Base-by-base conservation (phyloP, 2,329 filamentous ascomycete species). In the Sclerotinia minor region DNA sequence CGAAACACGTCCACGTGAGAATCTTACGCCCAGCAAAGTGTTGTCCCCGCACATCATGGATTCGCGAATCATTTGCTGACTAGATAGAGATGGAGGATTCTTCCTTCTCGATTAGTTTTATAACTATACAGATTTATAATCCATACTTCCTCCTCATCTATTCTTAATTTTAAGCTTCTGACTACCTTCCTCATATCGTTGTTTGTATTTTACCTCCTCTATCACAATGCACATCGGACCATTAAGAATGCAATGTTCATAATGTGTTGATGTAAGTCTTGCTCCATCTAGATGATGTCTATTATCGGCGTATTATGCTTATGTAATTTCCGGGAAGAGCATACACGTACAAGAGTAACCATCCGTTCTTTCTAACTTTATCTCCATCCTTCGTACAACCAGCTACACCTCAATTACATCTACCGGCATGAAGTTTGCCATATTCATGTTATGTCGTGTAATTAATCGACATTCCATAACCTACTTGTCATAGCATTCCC, bases 161-260 rank as follows among this genome's bases (percentile, higher is more conserved):
- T 61, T 61, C 29, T 50, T 38, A 24, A 24, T 21, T 50, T 50
- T 50, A 50, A 50, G 15, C 29, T 61, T 61, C 59, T 61, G 7
- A 61, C 29, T n/a, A 38, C 59, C 4, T 50, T 50, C 45, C 15
- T 4, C 38, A 4, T 38, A 26, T 50, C 29, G 3, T 50, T 6
- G 35, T 24, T 11, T 38, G 8, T 35, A n/a, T 50, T 21, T 24
- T 41, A 19, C 13, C 44, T 24, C 17, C 58, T 24, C 49, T 21
- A 24, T 61, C 24, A 49, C 29, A 29, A 35, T 61, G 4, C 13
- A 15, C 5, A 49, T 38, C 59, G 50, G 29, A 38, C 21, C 15
- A 38, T 21, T 8, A 26, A 24, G 45, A 29, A 38, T 50, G 50
- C 59, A 38, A 61, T 35, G 32, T 17, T 38, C n/a, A 50, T 7